phyloP scores from a whole-genome alignment of 805 yeast species.

The Suhomyces sp. region DNA sequence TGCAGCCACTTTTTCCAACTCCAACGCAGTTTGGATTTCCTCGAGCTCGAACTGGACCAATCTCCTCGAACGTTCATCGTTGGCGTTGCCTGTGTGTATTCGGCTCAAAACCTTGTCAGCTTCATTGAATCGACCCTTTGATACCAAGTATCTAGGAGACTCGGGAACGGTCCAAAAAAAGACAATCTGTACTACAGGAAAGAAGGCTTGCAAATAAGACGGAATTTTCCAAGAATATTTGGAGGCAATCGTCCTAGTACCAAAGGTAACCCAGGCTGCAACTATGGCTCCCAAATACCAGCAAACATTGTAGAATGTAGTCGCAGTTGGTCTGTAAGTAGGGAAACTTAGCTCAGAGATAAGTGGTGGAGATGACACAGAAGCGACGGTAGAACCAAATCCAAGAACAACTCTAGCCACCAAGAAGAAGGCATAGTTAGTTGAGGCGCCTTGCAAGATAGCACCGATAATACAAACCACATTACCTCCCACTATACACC shows the following conservation, averaged over 20 bases:
- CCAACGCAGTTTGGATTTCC: conserved; percentile 27
- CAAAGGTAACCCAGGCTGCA: conserved; percentile 52
- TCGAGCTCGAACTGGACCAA: conserved; percentile 21
- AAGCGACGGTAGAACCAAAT: conserved; percentile 41
- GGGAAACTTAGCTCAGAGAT: conserved; percentile 53
- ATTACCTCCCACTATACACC: conserved; percentile 22
- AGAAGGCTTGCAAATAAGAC: conserved; percentile 46
- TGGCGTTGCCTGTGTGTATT: conserved; percentile 39
- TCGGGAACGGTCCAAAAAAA: conserved; percentile 41
- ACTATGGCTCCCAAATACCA: conserved; percentile 56
- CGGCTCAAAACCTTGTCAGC: conserved; percentile 32
- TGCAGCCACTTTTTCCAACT: conserved; percentile 35
- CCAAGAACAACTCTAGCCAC: conserved; percentile 49
- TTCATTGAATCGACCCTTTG: conserved; percentile 20
- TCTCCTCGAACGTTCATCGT: conserved; percentile 16
- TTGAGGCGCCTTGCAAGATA: conserved; percentile 36
- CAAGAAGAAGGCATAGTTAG: conserved; percentile 36
- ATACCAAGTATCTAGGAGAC: conserved; percentile 30
- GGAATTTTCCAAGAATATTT: conserved; percentile 56
- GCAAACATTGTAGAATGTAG: conserved; percentile 46
- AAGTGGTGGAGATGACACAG: conserved; percentile 46
- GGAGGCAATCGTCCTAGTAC: conserved; percentile 30
- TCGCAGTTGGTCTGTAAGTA: conserved; percentile 20
- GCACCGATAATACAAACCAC: conserved; percentile 30
- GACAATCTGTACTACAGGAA: conserved; percentile 41